Percentiles rank a stretch among this genome's conserved stretches.
Conservation (phyloP, 768 basidiomycete species). For the Phlegmacium glaucopus region DNA sequence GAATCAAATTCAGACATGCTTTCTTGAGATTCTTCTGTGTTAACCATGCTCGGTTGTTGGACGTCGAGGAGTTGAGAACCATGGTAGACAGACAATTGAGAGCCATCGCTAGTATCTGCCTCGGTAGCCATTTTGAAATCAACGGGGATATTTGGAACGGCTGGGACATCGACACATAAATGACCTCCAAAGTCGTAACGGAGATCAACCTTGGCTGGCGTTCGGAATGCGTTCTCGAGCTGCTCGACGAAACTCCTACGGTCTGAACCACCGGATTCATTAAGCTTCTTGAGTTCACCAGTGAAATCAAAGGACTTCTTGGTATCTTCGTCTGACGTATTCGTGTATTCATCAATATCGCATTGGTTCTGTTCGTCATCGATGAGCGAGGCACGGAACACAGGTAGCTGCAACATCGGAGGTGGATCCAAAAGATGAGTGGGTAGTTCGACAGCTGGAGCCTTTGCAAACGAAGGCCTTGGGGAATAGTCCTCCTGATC, state of each 20-base stretch:
- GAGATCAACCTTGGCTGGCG: conserved; percentile 67
- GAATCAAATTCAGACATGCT: conserved; percentile 20
- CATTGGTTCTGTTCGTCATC: conserved; percentile 14
- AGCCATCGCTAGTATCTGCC: conserved; percentile 5
- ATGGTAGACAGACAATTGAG: too few species aligned
- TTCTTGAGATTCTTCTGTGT: conserved; percentile 6
- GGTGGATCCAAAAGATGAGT: not conserved
- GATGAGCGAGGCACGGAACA: conserved; percentile 31
- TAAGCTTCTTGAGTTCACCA: conserved; percentile 66
- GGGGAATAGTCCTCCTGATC: not conserved
- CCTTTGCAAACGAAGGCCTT: not conserved
- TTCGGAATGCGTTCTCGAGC: conserved; percentile 75
- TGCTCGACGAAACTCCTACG: conserved; percentile 79
- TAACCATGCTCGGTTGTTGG: conserved; percentile 25
- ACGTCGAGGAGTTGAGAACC: conserved; percentile 23
- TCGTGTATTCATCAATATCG: conserved; percentile 38
- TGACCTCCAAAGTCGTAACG: conserved; percentile 42
- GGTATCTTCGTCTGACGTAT: conserved; percentile 57
- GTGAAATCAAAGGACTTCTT: conserved; percentile 86
- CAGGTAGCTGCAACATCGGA: conserved; percentile 6
- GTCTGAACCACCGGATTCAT: conserved; percentile 67
- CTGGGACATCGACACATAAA: conserved; percentile 40
- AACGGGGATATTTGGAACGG: conserved; percentile 49
- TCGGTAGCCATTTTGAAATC: conserved; percentile 3
- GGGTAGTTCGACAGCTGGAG: not conserved